A percentile compares a stretch with the other conserved stretches of the same genome.
phyloP scores from a whole-genome alignment of 1,139 yeast species.

The Candida gigantensis region DNA sequence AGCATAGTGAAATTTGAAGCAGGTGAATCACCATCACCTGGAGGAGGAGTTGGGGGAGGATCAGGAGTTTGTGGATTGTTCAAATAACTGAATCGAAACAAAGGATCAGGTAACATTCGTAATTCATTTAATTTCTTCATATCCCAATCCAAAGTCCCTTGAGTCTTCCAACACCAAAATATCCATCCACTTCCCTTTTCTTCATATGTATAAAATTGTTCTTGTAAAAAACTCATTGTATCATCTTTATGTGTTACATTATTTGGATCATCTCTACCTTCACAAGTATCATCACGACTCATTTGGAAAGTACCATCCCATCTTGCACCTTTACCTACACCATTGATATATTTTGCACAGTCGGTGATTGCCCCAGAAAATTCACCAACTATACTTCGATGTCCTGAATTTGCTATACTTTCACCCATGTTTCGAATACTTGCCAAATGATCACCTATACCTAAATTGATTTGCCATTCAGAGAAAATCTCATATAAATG shows the following conservation, averaged over 20 bases:
- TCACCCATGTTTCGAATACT: slow-evolving; percentile 19
- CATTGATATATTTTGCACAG: slow-evolving; percentile 28
- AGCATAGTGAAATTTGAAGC: no score
- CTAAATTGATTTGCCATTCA: slow-evolving; percentile 18
- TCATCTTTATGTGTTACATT: slow-evolving; percentile 14
- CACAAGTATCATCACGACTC: slow-evolving; percentile 20
- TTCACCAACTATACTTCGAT: slow-evolving; percentile 26
- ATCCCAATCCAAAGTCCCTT: slow-evolving; percentile 27
- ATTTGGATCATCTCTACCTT: slow-evolving; percentile 18
- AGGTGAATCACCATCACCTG: no score
- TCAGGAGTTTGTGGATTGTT: no score
- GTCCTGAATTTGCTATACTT: slow-evolving; percentile 18
- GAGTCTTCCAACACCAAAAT: slow-evolving; percentile 57
- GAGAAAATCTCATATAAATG: slow-evolving; percentile 28
- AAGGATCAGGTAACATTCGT: slow-evolving; percentile 14
- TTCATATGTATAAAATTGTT: slow-evolving; percentile 22
- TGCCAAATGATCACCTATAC: slow-evolving; percentile 18
- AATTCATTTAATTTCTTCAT: slow-evolving; percentile 12
- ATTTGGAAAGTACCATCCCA: slow-evolving; percentile 22
- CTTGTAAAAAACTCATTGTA: slow-evolving; percentile 20
- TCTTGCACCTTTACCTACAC: slow-evolving; percentile 26
- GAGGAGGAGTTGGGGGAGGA: no score
- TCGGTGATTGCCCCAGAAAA: slow-evolving; percentile 30
- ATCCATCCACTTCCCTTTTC: slow-evolving; percentile 24
- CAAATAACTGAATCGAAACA: slow-evolving; percentile 4